Evolutionary conservation across 257 asterid genomes (phyloP).

Genomic region (Nicotiana attenuata): DNA sequence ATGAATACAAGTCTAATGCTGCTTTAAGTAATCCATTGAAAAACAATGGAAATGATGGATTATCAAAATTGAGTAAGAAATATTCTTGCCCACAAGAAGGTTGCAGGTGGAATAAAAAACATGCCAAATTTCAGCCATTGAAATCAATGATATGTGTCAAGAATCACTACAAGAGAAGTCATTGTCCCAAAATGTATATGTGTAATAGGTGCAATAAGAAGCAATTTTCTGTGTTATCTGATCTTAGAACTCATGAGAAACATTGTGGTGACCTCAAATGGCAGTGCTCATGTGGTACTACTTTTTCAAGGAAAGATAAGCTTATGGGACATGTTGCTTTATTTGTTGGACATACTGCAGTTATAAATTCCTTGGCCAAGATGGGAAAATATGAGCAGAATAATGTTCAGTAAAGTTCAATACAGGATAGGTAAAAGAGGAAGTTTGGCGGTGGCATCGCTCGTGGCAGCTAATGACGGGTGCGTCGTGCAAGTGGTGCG

Average conservation of each 20-base stretch:
- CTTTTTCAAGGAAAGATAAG: constrained; percentile 93
- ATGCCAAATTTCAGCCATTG: constrained; percentile 80
- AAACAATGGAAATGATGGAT: constrained; percentile 38
- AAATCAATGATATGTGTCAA: constrained; percentile 86
- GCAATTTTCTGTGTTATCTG: constrained; percentile 88
- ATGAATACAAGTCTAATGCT: constrained; percentile 87
- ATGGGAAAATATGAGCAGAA: background rate
- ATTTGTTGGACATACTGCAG: constrained; percentile 88
- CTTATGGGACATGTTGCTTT: constrained; percentile 84
- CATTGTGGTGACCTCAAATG: constrained; percentile 92
- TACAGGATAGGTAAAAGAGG: too few species aligned
- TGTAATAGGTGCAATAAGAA: constrained; percentile 85
- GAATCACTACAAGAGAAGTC: constrained; percentile 93
- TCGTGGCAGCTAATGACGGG: too few species aligned
- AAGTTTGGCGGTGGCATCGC: background rate
- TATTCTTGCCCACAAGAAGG: constrained; percentile 85
- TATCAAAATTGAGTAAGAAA: constrained; percentile 52
- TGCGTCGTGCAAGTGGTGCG: too few species aligned
- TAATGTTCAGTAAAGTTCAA: background rate
- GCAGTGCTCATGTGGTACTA: constrained; percentile 98
- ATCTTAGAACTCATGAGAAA: constrained; percentile 87
- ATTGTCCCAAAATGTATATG: constrained; percentile 82
- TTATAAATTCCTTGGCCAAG: background rate
- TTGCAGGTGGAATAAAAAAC: constrained; percentile 82
- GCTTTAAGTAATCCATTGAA: constrained; percentile 89